phyloP scores from a whole-genome alignment of 2,329 filamentous ascomycete genomes.

The Coniochaeta ligniaria region DNA sequence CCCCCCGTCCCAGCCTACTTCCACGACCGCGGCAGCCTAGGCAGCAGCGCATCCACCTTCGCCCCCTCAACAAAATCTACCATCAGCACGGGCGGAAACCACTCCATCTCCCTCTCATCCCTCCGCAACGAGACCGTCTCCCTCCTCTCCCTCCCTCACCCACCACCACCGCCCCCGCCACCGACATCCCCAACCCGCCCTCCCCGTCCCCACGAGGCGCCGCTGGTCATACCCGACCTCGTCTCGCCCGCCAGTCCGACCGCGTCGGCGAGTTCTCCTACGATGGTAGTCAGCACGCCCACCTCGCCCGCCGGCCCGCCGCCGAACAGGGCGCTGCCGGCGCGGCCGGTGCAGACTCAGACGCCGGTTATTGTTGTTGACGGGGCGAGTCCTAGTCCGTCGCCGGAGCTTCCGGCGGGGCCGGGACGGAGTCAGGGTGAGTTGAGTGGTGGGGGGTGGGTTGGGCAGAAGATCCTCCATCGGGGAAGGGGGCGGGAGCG shows the following conservation, averaged over 20 bases:
- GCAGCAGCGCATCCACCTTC: conserved; percentile 9
- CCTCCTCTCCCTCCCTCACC: conserved; percentile 8
- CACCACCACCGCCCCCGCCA: conserved; percentile 5
- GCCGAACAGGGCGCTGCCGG: conserved; percentile 34
- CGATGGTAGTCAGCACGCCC: conserved; percentile 5
- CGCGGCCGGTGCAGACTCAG: neutral
- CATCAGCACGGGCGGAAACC: conserved; percentile 3
- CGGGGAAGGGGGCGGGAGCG: neutral
- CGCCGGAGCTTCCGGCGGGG: neutral
- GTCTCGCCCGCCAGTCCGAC: conserved; percentile 16
- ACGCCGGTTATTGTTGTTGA: neutral
- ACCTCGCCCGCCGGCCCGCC: conserved; percentile 29
- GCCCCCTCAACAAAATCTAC: conserved; percentile 5
- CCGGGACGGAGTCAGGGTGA: neutral
- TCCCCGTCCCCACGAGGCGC: conserved; percentile 25
- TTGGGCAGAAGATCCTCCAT: neutral
- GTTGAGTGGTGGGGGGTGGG: neutral
- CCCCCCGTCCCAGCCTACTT: neutral
- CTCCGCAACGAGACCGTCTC: conserved; percentile 18
- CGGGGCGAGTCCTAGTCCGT: neutral
- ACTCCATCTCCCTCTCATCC: conserved; percentile 11
- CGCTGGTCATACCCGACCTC: conserved; percentile 27
- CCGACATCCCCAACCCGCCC: conserved; percentile 23
- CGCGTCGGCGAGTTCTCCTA: conserved; percentile 7
- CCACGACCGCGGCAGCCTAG: conserved; percentile 8